phyloP scores from a whole-genome alignment of 179 eudicot species.

The Nepenthes alata region DNA sequence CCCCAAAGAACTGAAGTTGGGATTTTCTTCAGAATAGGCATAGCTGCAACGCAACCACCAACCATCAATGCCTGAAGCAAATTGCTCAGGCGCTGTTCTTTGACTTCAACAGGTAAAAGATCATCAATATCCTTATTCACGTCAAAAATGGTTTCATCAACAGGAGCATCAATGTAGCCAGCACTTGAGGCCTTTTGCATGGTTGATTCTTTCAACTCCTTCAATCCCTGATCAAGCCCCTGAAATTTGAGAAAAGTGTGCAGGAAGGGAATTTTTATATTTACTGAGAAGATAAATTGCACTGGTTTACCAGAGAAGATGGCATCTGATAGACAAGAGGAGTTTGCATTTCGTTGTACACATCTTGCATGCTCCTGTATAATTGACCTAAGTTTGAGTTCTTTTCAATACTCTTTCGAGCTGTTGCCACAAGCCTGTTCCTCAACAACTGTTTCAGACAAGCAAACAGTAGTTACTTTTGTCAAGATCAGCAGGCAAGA shows the following conservation, averaged over 20 bases:
- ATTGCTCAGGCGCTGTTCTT: constrained; percentile 93
- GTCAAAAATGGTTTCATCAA: constrained; percentile 81
- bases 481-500: neutral
- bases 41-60: constrained; percentile 81
- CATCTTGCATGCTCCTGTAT: constrained; percentile 71
- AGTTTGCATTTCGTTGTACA: constrained; percentile 83
- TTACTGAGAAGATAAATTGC: neutral
- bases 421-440: constrained; percentile 75
- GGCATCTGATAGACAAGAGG: constrained; percentile 84
- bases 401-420: constrained; percentile 52
- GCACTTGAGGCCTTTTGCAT: constrained; percentile 56
- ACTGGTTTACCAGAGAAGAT: constrained; percentile 49
- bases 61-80: constrained; percentile 81
- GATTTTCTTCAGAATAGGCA: constrained; percentile 85
- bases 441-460: constrained; percentile 56
- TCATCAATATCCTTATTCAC: constrained; percentile 88
- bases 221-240: constrained; percentile 49
- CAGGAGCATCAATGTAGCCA: constrained; percentile 71
- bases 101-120: constrained; percentile 85
- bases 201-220: constrained; percentile 90
- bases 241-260: constrained; percentile 2
- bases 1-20: constrained; percentile 98
- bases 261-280: neutral
- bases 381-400: constrained; percentile 66
- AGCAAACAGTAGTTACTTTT: neutral